phyloP scores from a whole-genome alignment of 805 yeast species.

The Spathaspora boniae region DNA sequence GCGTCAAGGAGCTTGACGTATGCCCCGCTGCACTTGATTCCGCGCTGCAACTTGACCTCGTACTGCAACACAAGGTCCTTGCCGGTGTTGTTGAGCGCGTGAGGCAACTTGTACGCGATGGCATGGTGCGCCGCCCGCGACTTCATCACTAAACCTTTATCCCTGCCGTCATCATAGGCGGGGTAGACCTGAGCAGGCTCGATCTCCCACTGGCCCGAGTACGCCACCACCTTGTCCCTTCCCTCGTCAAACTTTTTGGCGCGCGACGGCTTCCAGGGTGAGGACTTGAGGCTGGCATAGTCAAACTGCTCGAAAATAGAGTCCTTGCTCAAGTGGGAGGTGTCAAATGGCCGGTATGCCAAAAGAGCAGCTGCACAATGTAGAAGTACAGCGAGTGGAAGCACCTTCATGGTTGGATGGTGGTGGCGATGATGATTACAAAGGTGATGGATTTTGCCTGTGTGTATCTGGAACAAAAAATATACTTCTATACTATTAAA shows the following conservation, averaged over 20 bases:
- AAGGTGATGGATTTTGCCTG: no score
- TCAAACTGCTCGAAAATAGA: constrained; percentile 67
- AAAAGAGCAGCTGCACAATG: no score
- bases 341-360: constrained; percentile 37
- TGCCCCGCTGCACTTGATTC: constrained; percentile 84
- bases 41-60: constrained; percentile 81
- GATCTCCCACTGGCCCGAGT: constrained; percentile 73
- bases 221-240: constrained; percentile 34
- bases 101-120: constrained; percentile 59
- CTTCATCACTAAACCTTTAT: constrained; percentile 74
- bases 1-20: constrained; percentile 68
- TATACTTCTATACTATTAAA: no score
- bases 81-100: constrained; percentile 55
- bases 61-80: constrained; percentile 80
- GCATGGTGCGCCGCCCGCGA: constrained; percentile 80
- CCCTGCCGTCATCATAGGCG: constrained; percentile 61
- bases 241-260: constrained; percentile 48
- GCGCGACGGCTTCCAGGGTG: constrained; percentile 51
- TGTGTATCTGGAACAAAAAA: no score
- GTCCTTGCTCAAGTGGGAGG: constrained; percentile 28
- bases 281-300: constrained; percentile 18
- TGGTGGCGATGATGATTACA: no score
- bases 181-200: constrained; percentile 50
- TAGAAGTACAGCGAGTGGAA: no score
- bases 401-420: no score